Evolutionary conservation across 805 yeast genomes (phyloP).

Genomic region (Nakazawaea wyomingensis): DNA sequence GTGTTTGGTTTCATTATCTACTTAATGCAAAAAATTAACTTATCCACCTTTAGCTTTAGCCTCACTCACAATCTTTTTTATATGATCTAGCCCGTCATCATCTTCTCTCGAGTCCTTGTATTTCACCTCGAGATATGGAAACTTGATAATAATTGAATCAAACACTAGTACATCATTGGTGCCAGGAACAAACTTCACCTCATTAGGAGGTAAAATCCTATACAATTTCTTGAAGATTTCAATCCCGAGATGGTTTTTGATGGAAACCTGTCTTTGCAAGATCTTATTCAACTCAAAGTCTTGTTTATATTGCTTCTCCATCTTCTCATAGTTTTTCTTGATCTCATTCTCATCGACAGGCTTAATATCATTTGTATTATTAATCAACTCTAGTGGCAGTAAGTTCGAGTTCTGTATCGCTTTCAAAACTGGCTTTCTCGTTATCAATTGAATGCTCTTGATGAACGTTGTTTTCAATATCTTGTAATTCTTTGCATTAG

Average conservation of each 20-base stretch:
- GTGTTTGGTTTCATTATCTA: too few species aligned
- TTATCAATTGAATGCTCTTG: conserved; percentile 43
- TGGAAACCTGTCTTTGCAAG: conserved; percentile 15
- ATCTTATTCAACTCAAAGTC: conserved; percentile 19
- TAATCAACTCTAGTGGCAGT: conserved; percentile 18
- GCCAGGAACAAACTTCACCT: conserved; percentile 27
- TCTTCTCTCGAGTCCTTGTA: conserved; percentile 19
- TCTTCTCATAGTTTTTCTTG: conserved; percentile 16
- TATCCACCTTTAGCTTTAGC: conserved; percentile 52
- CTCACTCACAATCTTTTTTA: conserved; percentile 45
- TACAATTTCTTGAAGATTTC: conserved; percentile 21
- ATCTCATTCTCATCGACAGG: conserved; percentile 13
- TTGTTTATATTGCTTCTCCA: conserved; percentile 18
- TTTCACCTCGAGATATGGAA: conserved; percentile 33
- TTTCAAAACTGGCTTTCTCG: conserved; percentile 26
- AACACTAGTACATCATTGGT: conserved; percentile 31
- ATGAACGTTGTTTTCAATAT: conserved; percentile 55
- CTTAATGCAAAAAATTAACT: too few species aligned
- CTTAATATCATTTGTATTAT: neutral
- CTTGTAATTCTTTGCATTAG: conserved; percentile 31
- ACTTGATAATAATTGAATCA: conserved; percentile 32
- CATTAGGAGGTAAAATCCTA: conserved; percentile 26
- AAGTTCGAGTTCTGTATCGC: conserved; percentile 13
- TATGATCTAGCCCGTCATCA: conserved; percentile 25
- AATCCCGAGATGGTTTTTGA: conserved; percentile 22